phyloP scores from a whole-genome alignment of 352 stramenopile species.

The Phytophthora citricola region DNA sequence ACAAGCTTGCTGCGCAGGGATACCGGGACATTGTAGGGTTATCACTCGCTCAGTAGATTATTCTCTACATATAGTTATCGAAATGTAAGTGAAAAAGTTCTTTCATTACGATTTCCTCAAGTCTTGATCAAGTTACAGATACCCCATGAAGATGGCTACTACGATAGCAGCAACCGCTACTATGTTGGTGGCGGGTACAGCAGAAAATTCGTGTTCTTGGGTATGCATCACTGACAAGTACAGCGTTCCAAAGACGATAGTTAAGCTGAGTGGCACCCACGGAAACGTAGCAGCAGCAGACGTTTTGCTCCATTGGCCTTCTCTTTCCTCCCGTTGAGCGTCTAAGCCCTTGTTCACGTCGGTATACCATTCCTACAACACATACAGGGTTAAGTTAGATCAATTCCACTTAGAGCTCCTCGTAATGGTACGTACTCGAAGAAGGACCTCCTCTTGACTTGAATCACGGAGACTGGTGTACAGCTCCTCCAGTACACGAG shows the following conservation, averaged over 20 bases:
- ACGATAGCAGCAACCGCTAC: slow-evolving; percentile 47
- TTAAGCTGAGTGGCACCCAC: slow-evolving; percentile 58
- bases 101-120: too few relatives aligned
- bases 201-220: slow-evolving; percentile 51
- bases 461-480: slow-evolving; percentile 42
- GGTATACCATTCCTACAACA: slow-evolving; percentile 51
- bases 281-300: slow-evolving; percentile 43
- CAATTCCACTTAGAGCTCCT: neutral
- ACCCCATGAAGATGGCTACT: slow-evolving; percentile 46
- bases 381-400: slow-evolving; percentile 11
- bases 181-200: slow-evolving; percentile 65
- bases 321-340: slow-evolving; percentile 37
- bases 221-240: slow-evolving; percentile 62
- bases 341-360: slow-evolving; percentile 31
- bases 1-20: slow-evolving; percentile 61
- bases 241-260: slow-evolving; percentile 58
- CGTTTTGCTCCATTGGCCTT: slow-evolving; percentile 37
- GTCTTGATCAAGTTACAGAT: slow-evolving; percentile 23
- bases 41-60: slow-evolving; percentile 33
- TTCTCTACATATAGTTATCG: neutral
- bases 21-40: slow-evolving; percentile 60
- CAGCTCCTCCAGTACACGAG: slow-evolving; percentile 54
- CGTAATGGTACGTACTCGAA: slow-evolving; percentile 35
- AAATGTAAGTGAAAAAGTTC: too few relatives aligned
- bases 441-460: slow-evolving; percentile 34